Evolutionary conservation across 805 yeast species (phyloP), one percentile per base, ranked within the genome.

Genomic region (Ogataea methanolica): DNA sequence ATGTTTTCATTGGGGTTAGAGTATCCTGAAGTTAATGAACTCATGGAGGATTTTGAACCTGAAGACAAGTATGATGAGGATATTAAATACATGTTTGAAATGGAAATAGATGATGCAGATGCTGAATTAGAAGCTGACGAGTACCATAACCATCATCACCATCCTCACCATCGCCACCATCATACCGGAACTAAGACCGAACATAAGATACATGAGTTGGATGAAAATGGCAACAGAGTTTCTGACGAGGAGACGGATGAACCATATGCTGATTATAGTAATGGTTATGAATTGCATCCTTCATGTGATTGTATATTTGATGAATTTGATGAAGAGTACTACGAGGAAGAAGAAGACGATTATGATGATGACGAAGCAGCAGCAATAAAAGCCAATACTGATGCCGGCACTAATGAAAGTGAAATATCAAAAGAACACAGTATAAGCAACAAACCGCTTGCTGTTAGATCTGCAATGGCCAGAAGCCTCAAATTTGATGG

Each of bases 1-100:
- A 67, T 82, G 61, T 61, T 76, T 19, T 75, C 80, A 0, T 54
- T 76, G 14, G 82, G 82, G 0, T 58, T 67, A 6, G 75, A 72
- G 22, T 50, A 74, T 31, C 69, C 71, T 16, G 81, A 77, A 49
- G 74, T 80, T 6, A 77, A 80, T 0, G 81, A 77, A 43, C 65
- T 82, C 76, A 26, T 82, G 57, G 80, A 79, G 57, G 84, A 79
- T 55, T 58, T 80, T 43, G 84, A 78, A 52, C 68, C 66, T 42
- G 80, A 79, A 42, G 90, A 83, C 58, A 69, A 78, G 44, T 80
- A 78, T 51, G 89, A 83, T 58, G 88, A 81, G 52, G 89, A 83
- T 33, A 55, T 66, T 16, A 55, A 54, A 36, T 67, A 66, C 45
- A 67, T 67, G 69, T 66, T 64, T 52, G 70, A 66, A 45, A 47